Conservation (phyloP, 2,329 filamentous ascomycete genomes). For the Talaromyces funiculosus region DNA sequence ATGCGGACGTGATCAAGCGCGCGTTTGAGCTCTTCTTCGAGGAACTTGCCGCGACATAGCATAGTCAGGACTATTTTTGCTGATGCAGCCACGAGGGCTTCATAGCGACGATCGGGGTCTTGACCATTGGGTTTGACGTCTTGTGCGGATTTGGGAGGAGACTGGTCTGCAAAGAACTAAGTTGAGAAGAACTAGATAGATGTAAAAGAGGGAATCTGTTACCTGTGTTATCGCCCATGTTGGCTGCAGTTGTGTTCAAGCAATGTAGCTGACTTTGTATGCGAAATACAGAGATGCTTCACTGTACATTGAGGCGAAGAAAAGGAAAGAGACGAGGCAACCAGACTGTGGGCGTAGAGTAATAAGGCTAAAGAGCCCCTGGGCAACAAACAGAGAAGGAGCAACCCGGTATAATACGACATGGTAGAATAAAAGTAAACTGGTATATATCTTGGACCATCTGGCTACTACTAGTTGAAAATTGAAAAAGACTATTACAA, state of each 20-base stretch:
- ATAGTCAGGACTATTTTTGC: conserved; percentile 5
- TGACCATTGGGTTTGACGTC: not conserved
- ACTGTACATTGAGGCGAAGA: too few species aligned
- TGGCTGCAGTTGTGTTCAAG: not conserved
- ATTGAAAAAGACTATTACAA: too few species aligned
- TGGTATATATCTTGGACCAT: too few species aligned
- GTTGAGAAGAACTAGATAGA: not conserved
- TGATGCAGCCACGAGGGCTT: not conserved
- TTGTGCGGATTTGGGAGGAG: not conserved
- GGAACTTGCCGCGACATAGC: conserved; percentile 1
- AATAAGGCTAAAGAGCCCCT: too few species aligned
- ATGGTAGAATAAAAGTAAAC: too few species aligned
- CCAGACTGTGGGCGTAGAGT: not conserved
- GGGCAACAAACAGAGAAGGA: not conserved
- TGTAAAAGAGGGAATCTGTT: too few species aligned
- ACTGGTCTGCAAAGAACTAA: not conserved
- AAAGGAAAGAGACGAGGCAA: too few species aligned
- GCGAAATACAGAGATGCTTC: too few species aligned
- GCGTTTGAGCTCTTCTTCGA: not conserved
- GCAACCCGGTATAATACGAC: not conserved
- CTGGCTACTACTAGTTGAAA: too few species aligned
- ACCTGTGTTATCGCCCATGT: not conserved
- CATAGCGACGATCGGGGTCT: not conserved
- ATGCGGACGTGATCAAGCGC: not conserved
- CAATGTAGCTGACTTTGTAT: not conserved